Percentiles rank a stretch among this genome's conserved stretches.
Evolutionary conservation across 495 filamentous ascomycete genomes (phyloP).

Genomic region (Podospora fimiseda): DNA sequence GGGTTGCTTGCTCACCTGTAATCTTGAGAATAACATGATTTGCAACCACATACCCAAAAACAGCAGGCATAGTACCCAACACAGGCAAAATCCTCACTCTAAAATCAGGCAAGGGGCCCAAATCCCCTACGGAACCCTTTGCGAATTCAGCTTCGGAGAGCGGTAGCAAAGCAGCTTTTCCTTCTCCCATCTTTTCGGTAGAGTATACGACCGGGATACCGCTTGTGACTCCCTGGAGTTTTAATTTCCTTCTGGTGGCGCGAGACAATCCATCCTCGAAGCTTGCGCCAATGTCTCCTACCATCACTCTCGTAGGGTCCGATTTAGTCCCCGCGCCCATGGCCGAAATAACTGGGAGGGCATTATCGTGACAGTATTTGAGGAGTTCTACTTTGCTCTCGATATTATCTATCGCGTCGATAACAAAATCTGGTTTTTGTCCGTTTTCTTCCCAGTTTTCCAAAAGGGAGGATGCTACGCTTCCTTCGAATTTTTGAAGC

Average conservation of each 20-base stretch:
- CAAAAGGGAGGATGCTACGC: conserved; percentile 46
- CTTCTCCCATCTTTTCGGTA: conserved; percentile 82
- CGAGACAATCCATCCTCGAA: conserved; percentile 87
- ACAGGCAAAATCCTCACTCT: conserved; percentile 89
- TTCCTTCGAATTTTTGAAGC: conserved; percentile 73
- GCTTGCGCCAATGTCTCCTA: conserved; percentile 85
- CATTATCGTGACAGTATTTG: conserved; percentile 73
- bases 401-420: conserved; percentile 98
- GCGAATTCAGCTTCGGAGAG: conserved; percentile 81
- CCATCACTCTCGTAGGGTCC: conserved; percentile 84
- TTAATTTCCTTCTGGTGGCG: conserved; percentile 71
- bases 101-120: conserved; percentile 87
- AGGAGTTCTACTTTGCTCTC: conserved; percentile 90
- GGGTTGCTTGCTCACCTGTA: conserved; percentile 34
- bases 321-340: conserved; percentile 99
- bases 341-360: conserved; percentile 76
- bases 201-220: conserved; percentile 92
- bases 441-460: conserved; percentile 55
- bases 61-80: conserved; percentile 91
- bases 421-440: conserved; percentile 71
- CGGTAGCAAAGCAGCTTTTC: conserved; percentile 83
- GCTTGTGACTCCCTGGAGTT: conserved; percentile 68
- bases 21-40: conserved; percentile 87
- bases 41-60: conserved; percentile 85
- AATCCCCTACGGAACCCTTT: conserved; percentile 81